These are phyloP conservation scores for Pseudonitzschia multistriata DNA, from an alignment of 108 stramenopile species.

Conservation along the genomic window DNA sequence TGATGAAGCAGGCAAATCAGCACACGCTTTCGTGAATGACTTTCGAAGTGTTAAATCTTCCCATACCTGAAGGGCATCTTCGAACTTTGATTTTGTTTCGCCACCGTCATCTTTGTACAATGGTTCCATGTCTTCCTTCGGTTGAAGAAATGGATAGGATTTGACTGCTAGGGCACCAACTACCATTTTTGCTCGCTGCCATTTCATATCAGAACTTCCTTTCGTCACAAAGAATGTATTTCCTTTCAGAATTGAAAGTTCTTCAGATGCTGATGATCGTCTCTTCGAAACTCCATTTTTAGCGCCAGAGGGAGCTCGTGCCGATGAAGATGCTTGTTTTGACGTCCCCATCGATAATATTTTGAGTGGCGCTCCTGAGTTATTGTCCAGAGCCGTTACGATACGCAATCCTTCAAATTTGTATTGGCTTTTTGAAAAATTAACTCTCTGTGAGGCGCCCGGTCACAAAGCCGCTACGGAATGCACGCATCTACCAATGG, in stretches of 20 bases:
- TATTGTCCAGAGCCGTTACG: too few relatives aligned
- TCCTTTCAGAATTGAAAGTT: not conserved
- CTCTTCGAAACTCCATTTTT: not conserved
- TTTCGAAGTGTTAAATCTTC: slow-evolving; percentile 27
- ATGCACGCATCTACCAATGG: too few relatives aligned
- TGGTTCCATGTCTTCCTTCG: slow-evolving; percentile 22
- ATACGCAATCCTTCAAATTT: too few relatives aligned
- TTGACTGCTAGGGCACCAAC: slow-evolving; percentile 37
- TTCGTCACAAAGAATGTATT: slow-evolving; percentile 17
- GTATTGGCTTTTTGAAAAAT: too few relatives aligned
- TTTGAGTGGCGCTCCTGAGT: too few relatives aligned
- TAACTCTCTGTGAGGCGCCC: too few relatives aligned
- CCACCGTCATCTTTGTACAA: slow-evolving; percentile 8
- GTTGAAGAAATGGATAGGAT: slow-evolving; percentile 32
- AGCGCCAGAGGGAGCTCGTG: not conserved
- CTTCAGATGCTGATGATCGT: not conserved
- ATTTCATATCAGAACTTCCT: slow-evolving; percentile 35
- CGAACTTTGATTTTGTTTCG: slow-evolving; percentile 17
- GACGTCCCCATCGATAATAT: too few relatives aligned
- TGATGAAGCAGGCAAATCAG: slow-evolving; percentile 27
- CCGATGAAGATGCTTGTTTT: too few relatives aligned
- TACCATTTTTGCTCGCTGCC: slow-evolving; percentile 30
- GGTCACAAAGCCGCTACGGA: too few relatives aligned
- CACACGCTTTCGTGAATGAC: slow-evolving; percentile 31
- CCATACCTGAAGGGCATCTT: slow-evolving; percentile 38